Conservation (phyloP, 176 grass and related monocot species). For the Pharus latifolius region DNA sequence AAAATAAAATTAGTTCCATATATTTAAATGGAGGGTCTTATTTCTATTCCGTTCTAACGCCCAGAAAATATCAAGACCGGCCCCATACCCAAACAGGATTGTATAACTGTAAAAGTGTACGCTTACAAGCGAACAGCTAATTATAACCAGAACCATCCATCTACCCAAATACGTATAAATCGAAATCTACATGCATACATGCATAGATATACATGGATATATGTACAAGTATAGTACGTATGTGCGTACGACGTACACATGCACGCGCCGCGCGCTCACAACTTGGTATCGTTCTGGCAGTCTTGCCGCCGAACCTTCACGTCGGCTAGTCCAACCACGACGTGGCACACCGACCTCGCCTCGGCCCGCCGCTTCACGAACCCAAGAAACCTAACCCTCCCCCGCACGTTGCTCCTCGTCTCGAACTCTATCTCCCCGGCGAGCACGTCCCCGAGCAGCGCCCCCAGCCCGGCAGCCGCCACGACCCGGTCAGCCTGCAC, state of each 20-base stretch:
- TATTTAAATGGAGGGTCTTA: no score
- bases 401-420: conserved; percentile 36
- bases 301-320: conserved; percentile 49
- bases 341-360: conserved; percentile 36
- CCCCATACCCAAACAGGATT: no score
- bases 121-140: no score
- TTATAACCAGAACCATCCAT: no score
- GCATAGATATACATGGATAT: background rate
- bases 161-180: background rate
- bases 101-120: no score
- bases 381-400: conserved; percentile 40
- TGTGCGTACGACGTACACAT: background rate
- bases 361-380: conserved; percentile 42
- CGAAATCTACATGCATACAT: no score
- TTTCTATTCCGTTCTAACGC: no score
- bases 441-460: conserved; percentile 37
- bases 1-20: no score
- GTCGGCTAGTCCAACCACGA: conserved; percentile 47
- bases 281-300: conserved; percentile 34
- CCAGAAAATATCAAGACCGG: no score
- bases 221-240: background rate
- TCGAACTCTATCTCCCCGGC: conserved; percentile 55
- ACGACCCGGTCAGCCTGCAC: conserved; percentile 43
- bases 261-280: conserved; percentile 19
- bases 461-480: conserved; percentile 7